Evolutionary conservation across 768 basidiomycete genomes (phyloP).

Genomic region (Amanita inopinata): DNA sequence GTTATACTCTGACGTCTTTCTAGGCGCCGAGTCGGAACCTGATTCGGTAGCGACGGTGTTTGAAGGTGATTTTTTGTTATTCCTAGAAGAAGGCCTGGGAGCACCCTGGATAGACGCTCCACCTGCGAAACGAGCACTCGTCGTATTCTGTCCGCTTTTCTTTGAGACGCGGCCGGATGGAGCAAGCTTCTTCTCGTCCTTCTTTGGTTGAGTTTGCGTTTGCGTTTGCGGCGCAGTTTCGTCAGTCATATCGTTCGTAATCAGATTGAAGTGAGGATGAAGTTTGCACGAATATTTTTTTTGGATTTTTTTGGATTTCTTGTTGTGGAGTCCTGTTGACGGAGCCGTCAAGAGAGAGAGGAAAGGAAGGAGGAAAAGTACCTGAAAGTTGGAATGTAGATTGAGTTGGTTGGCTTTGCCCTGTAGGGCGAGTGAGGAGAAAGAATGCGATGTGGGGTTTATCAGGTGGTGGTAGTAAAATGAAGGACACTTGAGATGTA

Average conservation of each 20-base stretch:
- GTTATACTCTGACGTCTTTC: constrained; percentile 44
- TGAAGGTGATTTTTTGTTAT: constrained; percentile 49
- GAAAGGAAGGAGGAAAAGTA: constrained; percentile 17
- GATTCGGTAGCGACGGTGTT: constrained; percentile 44
- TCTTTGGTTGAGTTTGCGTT: constrained; percentile 45
- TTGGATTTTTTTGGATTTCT: constrained; percentile 21
- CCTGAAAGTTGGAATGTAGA: constrained; percentile 33
- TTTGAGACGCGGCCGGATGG: constrained; percentile 47
- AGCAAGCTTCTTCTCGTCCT: constrained; percentile 64
- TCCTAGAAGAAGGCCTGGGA: constrained; percentile 55
- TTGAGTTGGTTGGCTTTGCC: constrained; percentile 64
- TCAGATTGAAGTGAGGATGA: constrained; percentile 31
- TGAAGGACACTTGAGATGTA: constrained; percentile 37
- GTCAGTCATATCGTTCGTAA: constrained; percentile 88
- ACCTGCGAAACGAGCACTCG: constrained; percentile 36
- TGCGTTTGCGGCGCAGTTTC: constrained; percentile 54
- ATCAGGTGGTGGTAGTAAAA: constrained; percentile 37
- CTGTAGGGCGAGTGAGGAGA: constrained; percentile 81
- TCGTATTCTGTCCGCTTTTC: constrained; percentile 38
- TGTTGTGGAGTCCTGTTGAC: constrained; percentile 7
- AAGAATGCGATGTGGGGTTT: constrained; percentile 37
- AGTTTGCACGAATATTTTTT: constrained; percentile 39
- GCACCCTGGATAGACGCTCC: constrained; percentile 31
- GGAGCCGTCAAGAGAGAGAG: constrained; percentile 1
- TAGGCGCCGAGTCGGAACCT: constrained; percentile 61